phyloP scores from a whole-genome alignment of 2,329 filamentous ascomycete genomes.

The Calonectria pteridis region DNA sequence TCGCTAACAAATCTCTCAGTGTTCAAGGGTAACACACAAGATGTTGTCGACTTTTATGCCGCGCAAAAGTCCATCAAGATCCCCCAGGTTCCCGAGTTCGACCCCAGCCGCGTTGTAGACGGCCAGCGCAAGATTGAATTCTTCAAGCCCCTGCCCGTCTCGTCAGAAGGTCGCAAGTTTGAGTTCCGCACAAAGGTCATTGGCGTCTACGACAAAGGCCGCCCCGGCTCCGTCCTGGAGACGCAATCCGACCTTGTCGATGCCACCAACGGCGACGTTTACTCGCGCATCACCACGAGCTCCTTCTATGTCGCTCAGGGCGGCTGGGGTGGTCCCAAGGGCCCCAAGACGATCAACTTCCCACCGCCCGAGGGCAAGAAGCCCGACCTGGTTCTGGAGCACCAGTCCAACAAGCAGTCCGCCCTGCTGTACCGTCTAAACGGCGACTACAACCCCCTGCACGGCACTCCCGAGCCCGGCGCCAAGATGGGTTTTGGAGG shows the following conservation, averaged over 20 bases:
- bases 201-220: conserved; percentile 92
- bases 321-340: conserved; percentile 91
- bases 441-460: conserved; percentile 94
- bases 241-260: conserved; percentile 81
- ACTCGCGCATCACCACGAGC: conserved; percentile 76
- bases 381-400: conserved; percentile 78
- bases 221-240: conserved; percentile 75
- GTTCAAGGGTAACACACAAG: conserved; percentile 82
- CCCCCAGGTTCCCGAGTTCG: conserved; percentile 81
- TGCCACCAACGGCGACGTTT: conserved; percentile 75
- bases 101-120: conserved; percentile 80
- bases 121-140: conserved; percentile 86
- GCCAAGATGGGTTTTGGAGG: conserved; percentile 93
- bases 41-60: conserved; percentile 88
- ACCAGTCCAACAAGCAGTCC: conserved; percentile 79
- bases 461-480: conserved; percentile 87
- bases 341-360: conserved; percentile 82
- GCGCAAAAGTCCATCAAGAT: conserved; percentile 75
- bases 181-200: conserved; percentile 83
- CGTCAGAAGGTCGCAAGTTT: conserved; percentile 79
- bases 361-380: conserved; percentile 80
- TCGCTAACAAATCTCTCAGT: conserved; percentile 49
- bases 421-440: conserved; percentile 86
- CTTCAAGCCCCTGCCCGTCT: conserved; percentile 79
- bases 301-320: conserved; percentile 85